A percentile compares a stretch with the other conserved stretches of the same genome.
phyloP scores from a whole-genome alignment of 1,284 basidiomycete genomes.

The Ganoderma leucocontextum region DNA sequence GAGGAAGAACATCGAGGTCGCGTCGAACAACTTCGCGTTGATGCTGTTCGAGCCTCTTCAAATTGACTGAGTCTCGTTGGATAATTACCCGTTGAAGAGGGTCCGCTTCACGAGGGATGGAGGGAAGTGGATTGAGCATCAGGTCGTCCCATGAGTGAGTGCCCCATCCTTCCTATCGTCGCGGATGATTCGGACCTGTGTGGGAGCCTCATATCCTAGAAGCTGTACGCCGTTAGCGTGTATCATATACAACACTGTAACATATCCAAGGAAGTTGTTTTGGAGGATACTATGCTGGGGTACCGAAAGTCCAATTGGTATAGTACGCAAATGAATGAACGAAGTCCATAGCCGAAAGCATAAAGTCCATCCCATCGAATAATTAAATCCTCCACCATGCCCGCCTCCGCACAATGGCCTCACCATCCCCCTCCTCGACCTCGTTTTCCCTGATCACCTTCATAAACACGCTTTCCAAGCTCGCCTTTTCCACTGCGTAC shows the following conservation, averaged over 20 bases:
- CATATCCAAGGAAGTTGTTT: neutral
- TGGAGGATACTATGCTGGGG: neutral
- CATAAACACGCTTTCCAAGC: constrained; percentile 76
- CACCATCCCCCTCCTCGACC: constrained; percentile 41
- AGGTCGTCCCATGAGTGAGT: constrained; percentile 65
- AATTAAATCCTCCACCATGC: constrained; percentile 5
- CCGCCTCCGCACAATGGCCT: constrained; percentile 4
- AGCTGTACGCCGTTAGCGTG: neutral
- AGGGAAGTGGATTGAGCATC: constrained; percentile 59
- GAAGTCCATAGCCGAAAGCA: neutral
- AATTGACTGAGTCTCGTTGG: constrained; percentile 71
- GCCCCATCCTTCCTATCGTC: neutral
- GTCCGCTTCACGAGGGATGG: constrained; percentile 55
- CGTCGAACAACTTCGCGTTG: constrained; percentile 69
- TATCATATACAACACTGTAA: constrained; percentile 4
- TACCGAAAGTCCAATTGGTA: neutral
- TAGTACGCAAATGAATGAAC: neutral
- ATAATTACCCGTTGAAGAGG: constrained; percentile 60
- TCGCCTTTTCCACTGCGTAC: constrained; percentile 74
- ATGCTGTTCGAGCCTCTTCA: constrained; percentile 68
- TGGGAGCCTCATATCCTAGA: neutral
- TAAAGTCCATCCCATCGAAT: neutral
- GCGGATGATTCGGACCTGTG: neutral
- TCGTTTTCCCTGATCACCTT: constrained; percentile 76
- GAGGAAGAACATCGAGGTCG: constrained; percentile 53